Evolutionary conservation across 805 yeast species (phyloP).

Genomic region (Ogataea salicorniae): DNA sequence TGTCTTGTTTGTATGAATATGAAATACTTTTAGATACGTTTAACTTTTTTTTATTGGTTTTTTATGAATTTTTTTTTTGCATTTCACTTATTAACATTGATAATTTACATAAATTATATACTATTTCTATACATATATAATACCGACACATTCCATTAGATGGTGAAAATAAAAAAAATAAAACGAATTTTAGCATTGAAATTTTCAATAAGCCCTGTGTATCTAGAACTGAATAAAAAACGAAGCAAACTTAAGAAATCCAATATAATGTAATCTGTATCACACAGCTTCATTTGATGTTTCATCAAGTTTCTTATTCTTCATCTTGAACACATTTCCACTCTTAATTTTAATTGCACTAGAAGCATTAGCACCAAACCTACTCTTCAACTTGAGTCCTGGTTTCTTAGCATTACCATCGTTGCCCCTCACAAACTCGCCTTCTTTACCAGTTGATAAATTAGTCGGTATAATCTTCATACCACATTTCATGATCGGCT

Average conservation of each 20-base stretch:
- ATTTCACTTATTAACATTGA: no score
- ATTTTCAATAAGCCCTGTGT: no score
- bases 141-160: no score
- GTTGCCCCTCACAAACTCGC: slow-evolving; percentile 1
- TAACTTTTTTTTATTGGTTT: neutral
- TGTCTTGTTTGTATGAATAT: neutral
- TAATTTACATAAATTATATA: no score
- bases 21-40: neutral
- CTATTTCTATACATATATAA: no score
- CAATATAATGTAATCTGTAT: neutral
- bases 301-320: neutral
- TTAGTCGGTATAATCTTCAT: slow-evolving; percentile 23
- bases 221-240: no score
- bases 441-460: slow-evolving; percentile 14
- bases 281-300: neutral
- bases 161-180: no score
- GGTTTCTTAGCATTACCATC: slow-evolving; percentile 3
- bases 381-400: slow-evolving; percentile 13
- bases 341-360: neutral
- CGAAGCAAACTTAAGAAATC: neutral
- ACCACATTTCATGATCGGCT: slow-evolving; percentile 27
- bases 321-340: slow-evolving; percentile 2
- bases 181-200: no score
- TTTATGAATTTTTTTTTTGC: neutral
- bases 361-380: neutral